phyloP scores from a whole-genome alignment of 73 alveolate genomes.

The Effrenium voratum region DNA sequence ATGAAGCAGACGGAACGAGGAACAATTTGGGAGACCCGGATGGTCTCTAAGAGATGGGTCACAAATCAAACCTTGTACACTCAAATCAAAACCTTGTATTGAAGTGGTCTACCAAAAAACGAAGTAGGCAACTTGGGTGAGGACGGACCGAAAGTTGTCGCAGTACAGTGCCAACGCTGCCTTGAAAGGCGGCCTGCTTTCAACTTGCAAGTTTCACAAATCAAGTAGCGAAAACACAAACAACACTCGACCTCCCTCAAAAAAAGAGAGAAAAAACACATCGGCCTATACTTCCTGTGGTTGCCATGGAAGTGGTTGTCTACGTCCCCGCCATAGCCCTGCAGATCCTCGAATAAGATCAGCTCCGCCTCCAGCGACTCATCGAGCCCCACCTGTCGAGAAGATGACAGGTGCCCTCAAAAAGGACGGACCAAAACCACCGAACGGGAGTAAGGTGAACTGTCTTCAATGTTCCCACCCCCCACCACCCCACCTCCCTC shows the following conservation, averaged over 20 bases:
- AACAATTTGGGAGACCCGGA: too few relatives aligned
- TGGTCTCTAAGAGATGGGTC: too few relatives aligned
- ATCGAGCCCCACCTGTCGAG: constrained; percentile 3
- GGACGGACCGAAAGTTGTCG: too few relatives aligned
- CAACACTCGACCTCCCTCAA: too few relatives aligned
- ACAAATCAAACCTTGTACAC: not conserved
- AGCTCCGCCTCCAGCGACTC: constrained; percentile 62
- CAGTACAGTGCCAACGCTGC: too few relatives aligned
- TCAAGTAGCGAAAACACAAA: too few relatives aligned
- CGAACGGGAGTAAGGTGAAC: not conserved
- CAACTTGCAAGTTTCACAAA: too few relatives aligned
- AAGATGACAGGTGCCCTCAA: not conserved
- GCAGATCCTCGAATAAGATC: constrained; percentile 21
- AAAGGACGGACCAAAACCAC: too few relatives aligned
- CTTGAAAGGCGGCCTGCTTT: too few relatives aligned
- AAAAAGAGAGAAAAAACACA: too few relatives aligned
- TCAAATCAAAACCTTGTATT: not conserved
- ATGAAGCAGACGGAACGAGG: too few relatives aligned
- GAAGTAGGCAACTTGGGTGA: too few relatives aligned
- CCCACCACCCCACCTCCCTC: not conserved
- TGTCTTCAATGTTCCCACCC: not conserved
- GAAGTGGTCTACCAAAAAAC: not conserved
- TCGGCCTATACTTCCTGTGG: constrained; percentile 6
- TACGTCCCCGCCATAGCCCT: constrained; percentile 22
- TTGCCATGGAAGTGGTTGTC: constrained; percentile 79